Evolutionary conservation across 2,329 filamentous ascomycete genomes (phyloP), one percentile per base, ranked within the genome.

Genomic region (Peltaster fructicola): DNA sequence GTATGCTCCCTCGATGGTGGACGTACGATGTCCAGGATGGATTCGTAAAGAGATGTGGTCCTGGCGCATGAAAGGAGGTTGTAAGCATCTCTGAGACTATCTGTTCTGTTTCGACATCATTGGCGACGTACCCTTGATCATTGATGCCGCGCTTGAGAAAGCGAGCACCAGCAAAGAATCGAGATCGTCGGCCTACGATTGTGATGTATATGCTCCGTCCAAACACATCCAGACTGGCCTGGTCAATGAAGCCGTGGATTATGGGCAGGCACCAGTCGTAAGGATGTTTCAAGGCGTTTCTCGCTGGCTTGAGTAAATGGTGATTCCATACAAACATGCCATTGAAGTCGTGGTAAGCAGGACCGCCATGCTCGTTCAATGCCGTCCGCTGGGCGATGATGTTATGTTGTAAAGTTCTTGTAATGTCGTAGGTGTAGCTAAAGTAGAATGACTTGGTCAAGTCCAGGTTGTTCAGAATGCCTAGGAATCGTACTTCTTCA

Each of bases 271-370:
- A 98, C 88, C 88, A 98, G 44, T 95, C 82, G 45, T 80, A 92
- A 0, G 80, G 73, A 39, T 84, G 77, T 34, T 75, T 74, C 18
- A 98, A 56, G 5, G 64, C 65, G 10, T 59, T 53, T 8, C 66
- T 59, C 1, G 76, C 81, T 1, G 88, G 84, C 31, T 74, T 63
- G 10, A 98, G 63, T 4, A 98, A 62, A 49, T 93, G 78, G 38
- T 79, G 70, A 40, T 98, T 98, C 88, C 88, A 98, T 3, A 95
- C 77, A 45, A 98, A 98, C 88, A 98, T 98, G 18, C 76, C 69
- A 42, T 93, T 91, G 46, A 76, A 76, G 38, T 82, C 69, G 19
- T 61, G 58, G 5, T 32, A 29, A 3, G 65, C 60, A 14, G 67
- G 63, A 2, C 66, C 56, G 8, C 62, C 52, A 1, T 77, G 79